phyloP scores from a whole-genome alignment of 73 alveolate genomes.

The Tetrahymena elliotti region DNA sequence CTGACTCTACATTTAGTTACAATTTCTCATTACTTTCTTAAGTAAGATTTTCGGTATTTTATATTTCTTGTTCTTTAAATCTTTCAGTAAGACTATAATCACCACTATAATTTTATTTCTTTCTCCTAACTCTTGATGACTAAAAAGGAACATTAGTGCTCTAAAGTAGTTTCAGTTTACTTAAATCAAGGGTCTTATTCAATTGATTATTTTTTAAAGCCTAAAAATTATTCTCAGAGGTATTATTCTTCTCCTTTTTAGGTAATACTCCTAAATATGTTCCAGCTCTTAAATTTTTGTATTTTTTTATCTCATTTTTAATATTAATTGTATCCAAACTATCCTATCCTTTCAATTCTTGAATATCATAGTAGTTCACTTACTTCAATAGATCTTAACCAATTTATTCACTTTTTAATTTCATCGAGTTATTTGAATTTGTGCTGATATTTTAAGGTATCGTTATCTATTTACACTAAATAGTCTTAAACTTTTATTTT shows the following conservation, averaged over 20 bases:
- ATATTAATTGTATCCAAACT: not conserved
- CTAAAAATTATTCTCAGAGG: not conserved
- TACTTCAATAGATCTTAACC: not conserved
- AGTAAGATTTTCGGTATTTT: not conserved
- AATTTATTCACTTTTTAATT: not conserved
- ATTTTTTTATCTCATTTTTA: not conserved
- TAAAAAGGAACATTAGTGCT: not conserved
- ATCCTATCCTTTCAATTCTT: not conserved
- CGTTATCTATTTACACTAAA: not conserved
- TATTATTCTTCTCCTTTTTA: not conserved
- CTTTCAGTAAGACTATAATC: not conserved
- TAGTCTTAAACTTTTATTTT: not conserved
- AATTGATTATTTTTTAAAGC: not conserved
- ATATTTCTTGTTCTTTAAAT: not conserved
- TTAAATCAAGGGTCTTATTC: not conserved
- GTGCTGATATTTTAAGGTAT: not conserved
- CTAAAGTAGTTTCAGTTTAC: not conserved
- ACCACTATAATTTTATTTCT: not conserved
- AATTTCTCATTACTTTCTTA: not conserved
- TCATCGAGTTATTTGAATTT: not conserved
- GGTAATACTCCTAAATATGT: not conserved
- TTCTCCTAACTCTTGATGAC: not conserved
- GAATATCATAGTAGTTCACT: not conserved
- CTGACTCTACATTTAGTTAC: not conserved
- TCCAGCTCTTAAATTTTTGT: not conserved